Evolutionary conservation across 495 filamentous ascomycete species (phyloP), one percentile per base, ranked within the genome.

Genomic region (Hypoxylon cercidicola): DNA sequence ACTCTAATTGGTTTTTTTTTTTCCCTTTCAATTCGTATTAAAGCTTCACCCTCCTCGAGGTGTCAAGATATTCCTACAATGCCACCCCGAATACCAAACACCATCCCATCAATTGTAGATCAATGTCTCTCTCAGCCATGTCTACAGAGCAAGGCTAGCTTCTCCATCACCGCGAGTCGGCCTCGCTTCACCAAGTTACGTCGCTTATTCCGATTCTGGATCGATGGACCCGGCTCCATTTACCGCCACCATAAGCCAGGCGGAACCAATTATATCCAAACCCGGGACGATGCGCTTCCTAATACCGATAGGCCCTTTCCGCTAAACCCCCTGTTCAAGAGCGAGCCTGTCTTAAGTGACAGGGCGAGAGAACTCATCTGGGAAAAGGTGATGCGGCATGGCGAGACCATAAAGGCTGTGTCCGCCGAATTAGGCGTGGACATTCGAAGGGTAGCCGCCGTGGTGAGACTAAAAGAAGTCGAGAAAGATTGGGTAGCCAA

Each of bases 401-500:
- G 89, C 49, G 78, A 87, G 74, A 88, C 88, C 60, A 79, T 98
- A 45, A 88, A 91, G 62, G 84, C 82, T 50, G 92, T 96, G 30
- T 95, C 91, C 79, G 90, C 88, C 1, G 82, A 89, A 59, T 78
- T 90, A 48, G 84, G 85, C 13, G 89, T 99, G 9, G 92, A 94
- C 61, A 90, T 98, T 80, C 84, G 89, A 64, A 84, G 95, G 53
- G 90, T 99, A 18, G 96, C 86, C 7, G 95, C 95, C 21, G 90
- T 97, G 23, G 89, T 97, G 16, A 79, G 95, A 60, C 78, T 99
- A 71, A 95, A 93, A 74, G 88, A 90, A 70, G 77, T 98, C 59
- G 93, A 98, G 80, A 92, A 90, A 77, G 78, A 88, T 55, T 92
- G 86, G 91, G 72, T 82, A 57, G 72, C 82, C 59, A 81, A 91